These are phyloP conservation scores for Francoa sonchifolia DNA, from an alignment of 441 rosid species.

Conservation along the genomic window DNA sequence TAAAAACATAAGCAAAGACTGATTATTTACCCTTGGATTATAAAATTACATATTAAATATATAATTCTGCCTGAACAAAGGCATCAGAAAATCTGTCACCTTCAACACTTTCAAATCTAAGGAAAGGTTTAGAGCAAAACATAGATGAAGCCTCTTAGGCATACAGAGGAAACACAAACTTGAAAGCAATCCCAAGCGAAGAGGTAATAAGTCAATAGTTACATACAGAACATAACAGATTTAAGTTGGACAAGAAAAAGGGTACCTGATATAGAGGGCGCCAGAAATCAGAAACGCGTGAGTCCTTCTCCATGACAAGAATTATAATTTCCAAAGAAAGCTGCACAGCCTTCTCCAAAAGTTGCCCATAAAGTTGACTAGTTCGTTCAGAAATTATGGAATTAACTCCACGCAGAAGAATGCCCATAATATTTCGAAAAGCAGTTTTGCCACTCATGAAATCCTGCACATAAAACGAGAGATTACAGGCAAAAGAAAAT, in stretches of 20 bases:
- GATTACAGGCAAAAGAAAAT: slow-evolving; percentile 1
- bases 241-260: slow-evolving; percentile 6
- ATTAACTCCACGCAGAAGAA: slow-evolving; percentile 76
- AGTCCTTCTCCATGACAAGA: slow-evolving; percentile 76
- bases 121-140: too few relatives aligned
- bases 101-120: too few relatives aligned
- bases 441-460: slow-evolving; percentile 96
- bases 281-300: slow-evolving; percentile 77
- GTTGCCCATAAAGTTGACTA: slow-evolving; percentile 68
- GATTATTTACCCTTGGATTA: too few relatives aligned
- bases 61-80: too few relatives aligned
- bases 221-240: too few relatives aligned
- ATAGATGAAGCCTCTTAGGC: too few relatives aligned
- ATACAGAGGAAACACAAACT: too few relatives aligned
- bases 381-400: slow-evolving; percentile 60
- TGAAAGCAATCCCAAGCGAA: too few relatives aligned
- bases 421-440: slow-evolving; percentile 74
- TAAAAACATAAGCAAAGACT: slow-evolving; percentile 2
- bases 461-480: slow-evolving; percentile 38
- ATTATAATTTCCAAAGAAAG: slow-evolving; percentile 76
- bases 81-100: too few relatives aligned
- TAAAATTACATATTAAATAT: too few relatives aligned
- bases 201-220: too few relatives aligned
- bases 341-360: slow-evolving; percentile 83
- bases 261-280: slow-evolving; percentile 86